Evolutionary conservation across 345 rosid genomes (phyloP).

Genomic region (Hibiscus syriacus): DNA sequence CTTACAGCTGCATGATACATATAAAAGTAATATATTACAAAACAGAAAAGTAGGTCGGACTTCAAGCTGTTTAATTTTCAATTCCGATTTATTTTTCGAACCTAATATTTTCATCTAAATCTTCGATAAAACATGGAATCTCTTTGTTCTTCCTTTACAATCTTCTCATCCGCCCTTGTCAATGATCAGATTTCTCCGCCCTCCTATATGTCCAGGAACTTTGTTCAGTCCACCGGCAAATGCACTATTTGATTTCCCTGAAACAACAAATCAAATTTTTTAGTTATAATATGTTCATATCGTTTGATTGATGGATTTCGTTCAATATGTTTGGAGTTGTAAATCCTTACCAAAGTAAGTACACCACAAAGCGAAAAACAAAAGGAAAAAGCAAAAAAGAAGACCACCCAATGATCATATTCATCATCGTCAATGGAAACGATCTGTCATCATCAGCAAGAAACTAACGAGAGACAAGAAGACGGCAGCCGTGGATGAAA

Average conservation of each 20-base stretch:
- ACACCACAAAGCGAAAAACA: not conserved
- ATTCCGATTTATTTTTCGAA: too few species aligned
- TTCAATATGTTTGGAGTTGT: too few species aligned
- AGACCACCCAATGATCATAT: not conserved
- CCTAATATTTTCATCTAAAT: not conserved
- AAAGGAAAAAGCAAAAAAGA: too few species aligned
- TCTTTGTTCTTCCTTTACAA: not conserved
- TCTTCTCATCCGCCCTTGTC: not conserved
- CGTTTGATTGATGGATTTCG: not conserved
- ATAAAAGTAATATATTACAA: not conserved
- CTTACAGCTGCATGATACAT: not conserved
- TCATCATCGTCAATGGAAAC: conserved; percentile 3
- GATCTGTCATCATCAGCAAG: conserved; percentile 28
- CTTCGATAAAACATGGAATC: accelerated
- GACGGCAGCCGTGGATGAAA: conserved; percentile 18
- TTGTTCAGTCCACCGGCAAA: not conserved
- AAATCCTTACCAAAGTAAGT: not conserved
- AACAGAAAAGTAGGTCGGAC: not conserved
- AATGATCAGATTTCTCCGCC: not conserved
- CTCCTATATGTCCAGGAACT: not conserved
- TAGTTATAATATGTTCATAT: not conserved
- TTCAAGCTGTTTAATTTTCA: too few species aligned
- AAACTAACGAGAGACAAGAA: conserved; percentile 23
- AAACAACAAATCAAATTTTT: not conserved
- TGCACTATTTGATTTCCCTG: not conserved